Evolutionary conservation across 768 basidiomycete genomes (phyloP), one percentile per base, ranked within the genome.

Genomic region (Mycena belliarum): DNA sequence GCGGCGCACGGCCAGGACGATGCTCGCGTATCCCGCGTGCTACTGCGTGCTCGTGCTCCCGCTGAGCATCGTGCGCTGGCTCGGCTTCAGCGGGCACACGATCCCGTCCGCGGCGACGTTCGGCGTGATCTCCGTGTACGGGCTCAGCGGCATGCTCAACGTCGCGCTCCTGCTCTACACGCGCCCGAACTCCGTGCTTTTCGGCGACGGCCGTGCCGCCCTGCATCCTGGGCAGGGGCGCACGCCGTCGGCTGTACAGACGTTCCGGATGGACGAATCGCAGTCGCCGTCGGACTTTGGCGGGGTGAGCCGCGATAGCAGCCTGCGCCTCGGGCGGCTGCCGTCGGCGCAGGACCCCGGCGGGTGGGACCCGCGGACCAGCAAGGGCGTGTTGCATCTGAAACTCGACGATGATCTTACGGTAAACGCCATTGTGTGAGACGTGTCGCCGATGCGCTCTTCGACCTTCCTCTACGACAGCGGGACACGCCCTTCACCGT

Each of bases 41-140:
- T 78, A 78, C 60, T 72, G 69, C 42, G 26, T 78, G 16, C 55
- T 73, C 28, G 63, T 78, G 49, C 68, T 80, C 4, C 77, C 79
- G 0, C 59, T 78, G 18, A 74, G 74, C 54, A 58, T 78, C 44
- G 68, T 72, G 18, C 76, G 77, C 35, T 80, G 77, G 76, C 68
- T 70, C 25, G 60, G 58, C 9, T 77, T 76, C 56, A 44, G 59
- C 55, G 6, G 32, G 51, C 24, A 32, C 29, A 32, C 7, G 40
- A 61, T 72, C 29, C 59, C 71, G 2, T 64, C 73, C 2, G 69
- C 70, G 12, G 71, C 71, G 25, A 75, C 68, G 12, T 70, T 79
- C 42, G 63, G 66, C 24, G 72, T 68, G 28, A 55, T 66, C n/a
- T 53, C 67, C 6, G 50, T 76, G n/a, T 78, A 71, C 57, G 64